phyloP scores from a whole-genome alignment of 2,329 filamentous ascomycete species.

The Colletotrichum navitas region DNA sequence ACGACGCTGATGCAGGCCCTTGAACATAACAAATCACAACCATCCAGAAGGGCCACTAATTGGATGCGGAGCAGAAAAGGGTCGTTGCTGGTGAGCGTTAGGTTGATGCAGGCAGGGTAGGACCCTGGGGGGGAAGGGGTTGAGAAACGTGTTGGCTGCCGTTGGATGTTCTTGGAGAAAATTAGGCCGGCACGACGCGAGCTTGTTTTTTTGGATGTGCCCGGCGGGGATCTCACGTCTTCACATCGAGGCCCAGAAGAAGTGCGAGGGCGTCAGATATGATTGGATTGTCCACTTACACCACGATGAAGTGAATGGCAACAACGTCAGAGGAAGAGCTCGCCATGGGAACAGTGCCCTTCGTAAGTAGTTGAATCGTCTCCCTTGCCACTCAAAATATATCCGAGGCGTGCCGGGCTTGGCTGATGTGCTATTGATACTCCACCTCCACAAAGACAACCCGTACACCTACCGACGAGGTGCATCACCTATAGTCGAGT shows the following conservation, averaged over 20 bases:
- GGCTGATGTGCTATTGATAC: background rate
- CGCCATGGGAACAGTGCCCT: background rate
- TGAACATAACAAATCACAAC: slow-evolving; percentile 1
- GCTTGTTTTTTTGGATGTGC: too few species aligned
- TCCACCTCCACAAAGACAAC: background rate
- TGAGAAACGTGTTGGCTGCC: background rate
- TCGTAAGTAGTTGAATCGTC: background rate
- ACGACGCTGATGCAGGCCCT: slow-evolving; percentile 31
- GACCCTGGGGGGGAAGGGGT: background rate
- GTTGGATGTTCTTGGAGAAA: background rate
- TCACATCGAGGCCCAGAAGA: background rate
- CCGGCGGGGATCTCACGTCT: background rate
- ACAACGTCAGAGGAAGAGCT: background rate
- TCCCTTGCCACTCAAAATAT: background rate
- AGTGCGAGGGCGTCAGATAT: background rate
- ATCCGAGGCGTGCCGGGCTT: background rate
- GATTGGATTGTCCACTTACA: background rate
- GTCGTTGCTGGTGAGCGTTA: background rate
- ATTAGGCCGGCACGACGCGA: background rate
- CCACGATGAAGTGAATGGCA: background rate
- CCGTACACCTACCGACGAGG: background rate
- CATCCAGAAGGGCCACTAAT: background rate
- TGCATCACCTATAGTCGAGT: background rate
- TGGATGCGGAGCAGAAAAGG: background rate
- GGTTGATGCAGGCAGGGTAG: background rate